A percentile compares a stretch with the other conserved stretches of the same genome.
phyloP scores from a whole-genome alignment of 202 grass and related monocot species.

The Bolboschoenoplectus hybrid region DNA sequence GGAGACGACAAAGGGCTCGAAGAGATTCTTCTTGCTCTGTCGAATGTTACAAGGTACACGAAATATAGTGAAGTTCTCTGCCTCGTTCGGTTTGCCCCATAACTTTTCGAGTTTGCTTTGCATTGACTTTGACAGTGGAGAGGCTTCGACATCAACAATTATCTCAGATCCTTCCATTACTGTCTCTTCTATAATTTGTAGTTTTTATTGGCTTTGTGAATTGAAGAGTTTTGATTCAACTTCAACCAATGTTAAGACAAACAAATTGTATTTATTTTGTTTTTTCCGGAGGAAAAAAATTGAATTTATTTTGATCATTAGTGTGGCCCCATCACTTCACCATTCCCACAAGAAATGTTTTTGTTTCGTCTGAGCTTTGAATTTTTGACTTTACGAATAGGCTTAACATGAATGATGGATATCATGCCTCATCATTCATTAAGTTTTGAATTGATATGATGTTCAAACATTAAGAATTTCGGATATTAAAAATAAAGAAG shows the following conservation, averaged over 20 bases:
- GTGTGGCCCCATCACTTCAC: slow-evolving; percentile 23
- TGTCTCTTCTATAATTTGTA: not conserved
- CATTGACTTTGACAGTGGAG: slow-evolving; percentile 45
- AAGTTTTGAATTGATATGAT: not conserved
- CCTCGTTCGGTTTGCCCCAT: slow-evolving; percentile 44
- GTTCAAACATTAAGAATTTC: not conserved
- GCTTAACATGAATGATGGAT: not conserved
- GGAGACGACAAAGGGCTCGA: slow-evolving; percentile 28
- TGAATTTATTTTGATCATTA: not conserved
- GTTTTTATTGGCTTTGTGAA: not conserved
- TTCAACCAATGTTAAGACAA: not conserved
- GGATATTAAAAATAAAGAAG: too few relatives aligned
- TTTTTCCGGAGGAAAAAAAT: not conserved
- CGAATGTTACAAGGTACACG: slow-evolving; percentile 50
- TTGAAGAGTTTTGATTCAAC: not conserved
- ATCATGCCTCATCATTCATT: slow-evolving; percentile 10
- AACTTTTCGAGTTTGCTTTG: slow-evolving; percentile 37
- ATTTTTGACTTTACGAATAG: not conserved
- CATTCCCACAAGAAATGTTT: slow-evolving; percentile 2
- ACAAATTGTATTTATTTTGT: too few relatives aligned
- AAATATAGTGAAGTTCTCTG: slow-evolving; percentile 65
- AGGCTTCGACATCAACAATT: slow-evolving; percentile 18
- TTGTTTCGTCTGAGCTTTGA: not conserved
- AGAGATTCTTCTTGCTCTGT: slow-evolving; percentile 27
- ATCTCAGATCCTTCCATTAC: not conserved